phyloP scores from a whole-genome alignment of 495 filamentous ascomycete species.

The Lepidopterella palustris region DNA sequence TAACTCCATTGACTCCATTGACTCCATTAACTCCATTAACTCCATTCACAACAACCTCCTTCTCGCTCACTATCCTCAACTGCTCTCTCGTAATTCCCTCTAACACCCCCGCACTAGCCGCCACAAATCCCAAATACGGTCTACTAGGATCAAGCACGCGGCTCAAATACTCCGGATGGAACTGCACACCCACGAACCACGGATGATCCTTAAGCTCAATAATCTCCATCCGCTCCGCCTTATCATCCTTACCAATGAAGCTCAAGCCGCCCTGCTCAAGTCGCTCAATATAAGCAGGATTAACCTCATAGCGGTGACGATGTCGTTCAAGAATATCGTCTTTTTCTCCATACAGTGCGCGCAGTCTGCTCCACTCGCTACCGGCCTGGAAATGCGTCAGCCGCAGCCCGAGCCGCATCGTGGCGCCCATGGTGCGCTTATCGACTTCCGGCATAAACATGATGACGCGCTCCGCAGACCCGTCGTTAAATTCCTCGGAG shows the following conservation, averaged over 20 bases:
- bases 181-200: slow-evolving; percentile 86
- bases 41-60: slow-evolving; percentile 7
- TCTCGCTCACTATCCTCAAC: background rate
- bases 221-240: slow-evolving; percentile 82
- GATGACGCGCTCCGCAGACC: slow-evolving; percentile 55
- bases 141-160: slow-evolving; percentile 67
- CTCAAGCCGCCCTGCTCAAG: slow-evolving; percentile 54
- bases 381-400: slow-evolving; percentile 68
- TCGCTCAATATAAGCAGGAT: slow-evolving; percentile 55
- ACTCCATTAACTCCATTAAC: slow-evolving; percentile 14
- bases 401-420: slow-evolving; percentile 82
- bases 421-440: slow-evolving; percentile 71
- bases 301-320: slow-evolving; percentile 71
- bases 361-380: slow-evolving; percentile 73
- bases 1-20: background rate
- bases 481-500: slow-evolving; percentile 54
- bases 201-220: slow-evolving; percentile 85
- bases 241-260: slow-evolving; percentile 75
- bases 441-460: slow-evolving; percentile 90
- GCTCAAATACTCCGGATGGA: slow-evolving; percentile 76
- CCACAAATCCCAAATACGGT: slow-evolving; percentile 81
- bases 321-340: slow-evolving; percentile 53
- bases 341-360: slow-evolving; percentile 62
- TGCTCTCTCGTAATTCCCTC: slow-evolving; percentile 18
- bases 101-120: slow-evolving; percentile 47